A percentile compares a stretch with the other conserved stretches of the same genome.
phyloP scores from a whole-genome alignment of 192 early-diverging fungal species.

The Coemansia sp. region DNA sequence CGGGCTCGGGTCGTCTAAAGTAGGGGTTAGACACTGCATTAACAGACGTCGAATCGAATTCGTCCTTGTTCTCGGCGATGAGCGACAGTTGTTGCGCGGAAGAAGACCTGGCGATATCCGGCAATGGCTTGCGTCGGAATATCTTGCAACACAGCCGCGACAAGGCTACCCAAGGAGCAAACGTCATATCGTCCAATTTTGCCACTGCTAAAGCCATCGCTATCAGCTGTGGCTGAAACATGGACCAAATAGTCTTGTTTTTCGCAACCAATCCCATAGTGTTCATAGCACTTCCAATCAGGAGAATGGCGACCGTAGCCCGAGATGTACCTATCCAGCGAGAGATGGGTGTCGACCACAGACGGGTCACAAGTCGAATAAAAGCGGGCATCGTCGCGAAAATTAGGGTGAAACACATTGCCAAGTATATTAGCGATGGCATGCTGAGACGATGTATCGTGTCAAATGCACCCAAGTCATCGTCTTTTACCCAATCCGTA shows the following conservation, averaged over 20 bases:
- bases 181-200: not conserved
- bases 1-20: slow-evolving; percentile 12
- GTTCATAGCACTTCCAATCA: not conserved
- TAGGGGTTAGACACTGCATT: not conserved
- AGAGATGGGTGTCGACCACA: not conserved
- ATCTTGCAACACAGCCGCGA: not conserved
- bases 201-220: not conserved
- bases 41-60: not conserved
- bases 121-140: not conserved
- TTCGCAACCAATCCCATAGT: not conserved
- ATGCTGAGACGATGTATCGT: not conserved
- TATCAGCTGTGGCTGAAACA: not conserved
- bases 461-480: not conserved
- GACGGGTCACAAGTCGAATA: not conserved
- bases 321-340: slow-evolving; percentile 2
- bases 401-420: not conserved
- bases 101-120: not conserved
- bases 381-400: not conserved
- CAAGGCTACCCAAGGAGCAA: slow-evolving; percentile 2
- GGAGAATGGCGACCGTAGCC: not conserved
- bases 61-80: not conserved
- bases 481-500: not conserved
- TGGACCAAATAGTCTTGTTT: no score
- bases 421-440: not conserved
- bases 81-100: not conserved